Evolutionary conservation across 116 monocot species (phyloP).

Genomic region (Dioscorea cayenensis): DNA sequence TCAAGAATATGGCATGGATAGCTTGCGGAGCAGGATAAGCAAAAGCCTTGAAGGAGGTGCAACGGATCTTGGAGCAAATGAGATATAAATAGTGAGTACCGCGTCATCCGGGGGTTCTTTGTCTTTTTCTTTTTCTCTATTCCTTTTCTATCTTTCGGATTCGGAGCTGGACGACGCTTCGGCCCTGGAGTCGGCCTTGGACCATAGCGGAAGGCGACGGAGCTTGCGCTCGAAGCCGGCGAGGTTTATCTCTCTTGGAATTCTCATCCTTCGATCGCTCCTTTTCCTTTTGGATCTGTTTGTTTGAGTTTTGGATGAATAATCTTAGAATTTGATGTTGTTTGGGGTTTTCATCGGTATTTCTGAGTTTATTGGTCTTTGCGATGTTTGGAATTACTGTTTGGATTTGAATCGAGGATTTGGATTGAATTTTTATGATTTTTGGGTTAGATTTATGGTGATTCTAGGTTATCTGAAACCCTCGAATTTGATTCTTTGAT

Average conservation of each 20-base stretch:
- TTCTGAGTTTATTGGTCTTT: no score
- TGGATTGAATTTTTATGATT: no score
- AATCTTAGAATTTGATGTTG: not conserved
- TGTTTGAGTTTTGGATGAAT: not conserved
- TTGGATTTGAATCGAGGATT: no score
- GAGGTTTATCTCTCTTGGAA: not conserved
- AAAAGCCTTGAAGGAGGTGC: not conserved
- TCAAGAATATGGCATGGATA: no score
- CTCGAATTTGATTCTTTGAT: no score
- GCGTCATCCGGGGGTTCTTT: not conserved
- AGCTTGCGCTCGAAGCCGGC: not conserved
- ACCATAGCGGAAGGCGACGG: not conserved
- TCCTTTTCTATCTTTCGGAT: not conserved
- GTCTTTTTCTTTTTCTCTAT: not conserved
- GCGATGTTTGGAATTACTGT: no score
- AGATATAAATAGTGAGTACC: not conserved
- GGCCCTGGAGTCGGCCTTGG: not conserved
- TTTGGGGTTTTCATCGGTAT: no score
- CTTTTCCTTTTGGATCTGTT: not conserved
- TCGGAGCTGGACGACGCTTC: not conserved
- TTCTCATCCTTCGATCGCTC: not conserved
- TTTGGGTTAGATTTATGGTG: no score
- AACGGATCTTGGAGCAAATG: not conserved
- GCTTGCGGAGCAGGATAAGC: not conserved
- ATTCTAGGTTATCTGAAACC: no score